A percentile compares a stretch with the other conserved stretches of the same genome.
Conservation (phyloP, 306 rosid genomes). For the Carpinus fangiana region DNA sequence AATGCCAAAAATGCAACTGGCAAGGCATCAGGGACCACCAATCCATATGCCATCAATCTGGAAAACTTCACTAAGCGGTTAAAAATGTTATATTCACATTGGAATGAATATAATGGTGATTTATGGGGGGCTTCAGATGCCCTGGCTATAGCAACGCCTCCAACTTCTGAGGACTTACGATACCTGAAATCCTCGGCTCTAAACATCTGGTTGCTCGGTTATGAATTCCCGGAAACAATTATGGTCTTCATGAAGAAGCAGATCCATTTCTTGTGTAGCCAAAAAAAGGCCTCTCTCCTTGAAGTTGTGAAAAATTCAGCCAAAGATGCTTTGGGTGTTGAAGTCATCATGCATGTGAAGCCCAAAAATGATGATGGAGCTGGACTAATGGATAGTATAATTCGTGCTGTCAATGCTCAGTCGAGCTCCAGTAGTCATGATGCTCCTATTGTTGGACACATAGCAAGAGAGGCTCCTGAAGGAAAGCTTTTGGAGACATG, state of each 20-base stretch:
- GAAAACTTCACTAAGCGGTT: conserved; percentile 58
- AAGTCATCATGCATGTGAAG: conserved; percentile 74
- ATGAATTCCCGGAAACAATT: conserved; percentile 91
- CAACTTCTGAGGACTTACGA: conserved; percentile 85
- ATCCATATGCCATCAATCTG: conserved; percentile 64
- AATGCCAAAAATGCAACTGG: conserved; percentile 58
- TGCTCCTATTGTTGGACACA: conserved; percentile 57
- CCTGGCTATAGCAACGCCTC: conserved; percentile 69
- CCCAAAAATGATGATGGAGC: conserved; percentile 76
- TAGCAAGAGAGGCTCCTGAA: conserved; percentile 82
- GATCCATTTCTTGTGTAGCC: conserved; percentile 82
- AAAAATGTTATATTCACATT: conserved; percentile 60
- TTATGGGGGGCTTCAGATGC: conserved; percentile 80
- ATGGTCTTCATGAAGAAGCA: conserved; percentile 85
- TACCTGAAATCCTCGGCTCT: conserved; percentile 87
- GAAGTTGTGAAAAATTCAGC: conserved; percentile 72
- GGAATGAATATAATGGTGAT: conserved; percentile 63
- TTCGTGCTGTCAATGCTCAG: conserved; percentile 62
- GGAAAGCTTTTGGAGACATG: conserved; percentile 78
- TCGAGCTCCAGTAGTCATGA: conserved; percentile 60
- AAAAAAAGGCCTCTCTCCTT: conserved; percentile 81
- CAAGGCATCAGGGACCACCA: conserved; percentile 58
- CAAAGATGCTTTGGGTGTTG: conserved; percentile 65
- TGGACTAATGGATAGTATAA: conserved; percentile 67
- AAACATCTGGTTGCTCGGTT: conserved; percentile 81